Evolutionary conservation across 345 rosid genomes (phyloP).

Genomic region (Eucalyptus rudis): DNA sequence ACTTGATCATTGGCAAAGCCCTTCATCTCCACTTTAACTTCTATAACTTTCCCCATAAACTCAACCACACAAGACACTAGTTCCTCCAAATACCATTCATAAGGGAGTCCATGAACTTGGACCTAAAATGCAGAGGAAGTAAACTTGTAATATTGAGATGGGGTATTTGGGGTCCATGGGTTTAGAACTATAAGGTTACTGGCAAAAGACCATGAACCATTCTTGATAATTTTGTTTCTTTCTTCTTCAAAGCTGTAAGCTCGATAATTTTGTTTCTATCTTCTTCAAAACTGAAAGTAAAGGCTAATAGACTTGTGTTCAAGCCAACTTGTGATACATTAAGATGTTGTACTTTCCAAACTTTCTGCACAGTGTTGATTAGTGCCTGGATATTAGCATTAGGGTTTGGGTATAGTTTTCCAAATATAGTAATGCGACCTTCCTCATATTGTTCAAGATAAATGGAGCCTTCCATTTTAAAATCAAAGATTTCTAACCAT

Average conservation of each 20-base stretch:
- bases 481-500: no score
- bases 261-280: background rate
- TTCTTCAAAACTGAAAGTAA: background rate
- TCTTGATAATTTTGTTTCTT: no score
- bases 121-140: background rate
- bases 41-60: background rate
- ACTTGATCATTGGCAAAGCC: background rate
- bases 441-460: no score
- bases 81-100: no score
- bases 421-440: background rate
- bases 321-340: background rate
- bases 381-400: background rate
- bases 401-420: background rate
- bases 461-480: no score
- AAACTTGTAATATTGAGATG: background rate
- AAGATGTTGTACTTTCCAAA: background rate
- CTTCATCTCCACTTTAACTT: background rate
- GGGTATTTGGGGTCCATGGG: background rate
- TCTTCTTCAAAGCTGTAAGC: background rate
- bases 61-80: background rate
- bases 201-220: background rate
- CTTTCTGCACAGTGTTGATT: background rate
- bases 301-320: background rate
- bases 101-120: background rate
- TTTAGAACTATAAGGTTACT: background rate